Conservation (phyloP, 2,329 filamentous ascomycete species). For the Monilinia vaccinii-corymbosi region DNA sequence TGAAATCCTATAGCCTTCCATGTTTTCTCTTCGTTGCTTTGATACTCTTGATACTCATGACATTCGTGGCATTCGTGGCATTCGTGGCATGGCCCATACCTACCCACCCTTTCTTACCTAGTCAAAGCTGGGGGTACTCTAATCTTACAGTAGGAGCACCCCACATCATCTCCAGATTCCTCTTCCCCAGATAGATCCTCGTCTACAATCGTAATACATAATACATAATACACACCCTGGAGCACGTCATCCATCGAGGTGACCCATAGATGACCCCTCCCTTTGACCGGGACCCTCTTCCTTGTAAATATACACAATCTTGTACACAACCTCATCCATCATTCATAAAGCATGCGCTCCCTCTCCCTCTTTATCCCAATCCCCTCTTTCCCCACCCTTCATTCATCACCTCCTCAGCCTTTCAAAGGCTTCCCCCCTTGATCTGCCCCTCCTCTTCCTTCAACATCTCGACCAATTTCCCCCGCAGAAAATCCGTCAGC, state of each 20-base stretch:
- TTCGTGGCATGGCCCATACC: background rate
- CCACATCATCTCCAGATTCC: constrained; percentile 5
- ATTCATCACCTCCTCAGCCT: constrained; percentile 13
- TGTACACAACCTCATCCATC: background rate
- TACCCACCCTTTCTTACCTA: background rate
- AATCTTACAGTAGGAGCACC: background rate
- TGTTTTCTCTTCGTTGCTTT: background rate
- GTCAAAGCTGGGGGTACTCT: background rate
- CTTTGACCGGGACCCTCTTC: background rate
- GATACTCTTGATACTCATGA: background rate
- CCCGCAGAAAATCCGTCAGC: constrained; percentile 44
- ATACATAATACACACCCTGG: background rate
- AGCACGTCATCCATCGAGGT: background rate
- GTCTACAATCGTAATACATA: background rate
- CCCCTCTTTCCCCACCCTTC: background rate
- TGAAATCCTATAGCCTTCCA: background rate
- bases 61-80: background rate
- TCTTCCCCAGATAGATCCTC: background rate
- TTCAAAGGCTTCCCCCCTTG: background rate
- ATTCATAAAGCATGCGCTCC: background rate
- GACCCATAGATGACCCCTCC: no score
- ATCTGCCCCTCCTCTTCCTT: constrained; percentile 38
- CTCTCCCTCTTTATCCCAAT: no score
- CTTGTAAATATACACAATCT: background rate
- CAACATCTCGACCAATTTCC: constrained; percentile 45